Evolutionary conservation across 176 grass and related monocot species (phyloP), one percentile per base, ranked within the genome.

Genomic region (Eragrostis curvula): DNA sequence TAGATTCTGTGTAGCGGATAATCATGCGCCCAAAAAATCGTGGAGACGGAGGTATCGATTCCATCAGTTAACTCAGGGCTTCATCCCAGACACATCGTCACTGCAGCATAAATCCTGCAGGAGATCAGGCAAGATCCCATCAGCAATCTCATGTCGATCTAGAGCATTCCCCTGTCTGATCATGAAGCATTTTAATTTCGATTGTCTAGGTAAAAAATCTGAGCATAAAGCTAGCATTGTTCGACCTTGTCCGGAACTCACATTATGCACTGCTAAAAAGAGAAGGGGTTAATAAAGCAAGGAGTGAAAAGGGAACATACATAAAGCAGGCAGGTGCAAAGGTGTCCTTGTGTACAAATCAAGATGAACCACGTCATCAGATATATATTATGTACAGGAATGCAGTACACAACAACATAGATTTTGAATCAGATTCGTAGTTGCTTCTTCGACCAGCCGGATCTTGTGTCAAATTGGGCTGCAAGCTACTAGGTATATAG

Each of bases 271-370:
- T 41, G 47, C 63, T 21, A 5, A 48, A 70, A 25, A 75, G 58
- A 79, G 72, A 79, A 72, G 13, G 5, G 66, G 83, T 56, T 66
- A 47, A 56, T 40, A 57, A 16, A 36, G 3, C 32, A 36, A 36
- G 32, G 32, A 36, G 4, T 36, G 32, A 36, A 36, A 36, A 29
- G 13, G 57, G 24, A 29, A 28, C 9, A 21, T 7, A 43, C 16
- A 74, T 36, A 57, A 56, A 74, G 51, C 30, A 15, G 42, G 40
- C 41, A 53, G 32, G 52, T 56, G 24, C 70, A 83, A 80, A 84
- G 75, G 69, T 88, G 4, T 36, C 32, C 32, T 36, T 36, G 32
- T 36, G 32, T 36, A 36, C 32, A 2, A 36, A 36, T 36, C 32
- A 36, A 79, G 17, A 30, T 51, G 75, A 51, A 84, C 61, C 47